Evolutionary conservation across 2,329 filamentous ascomycete genomes (phyloP).

Genomic region (Cladophialophora psammophila): DNA sequence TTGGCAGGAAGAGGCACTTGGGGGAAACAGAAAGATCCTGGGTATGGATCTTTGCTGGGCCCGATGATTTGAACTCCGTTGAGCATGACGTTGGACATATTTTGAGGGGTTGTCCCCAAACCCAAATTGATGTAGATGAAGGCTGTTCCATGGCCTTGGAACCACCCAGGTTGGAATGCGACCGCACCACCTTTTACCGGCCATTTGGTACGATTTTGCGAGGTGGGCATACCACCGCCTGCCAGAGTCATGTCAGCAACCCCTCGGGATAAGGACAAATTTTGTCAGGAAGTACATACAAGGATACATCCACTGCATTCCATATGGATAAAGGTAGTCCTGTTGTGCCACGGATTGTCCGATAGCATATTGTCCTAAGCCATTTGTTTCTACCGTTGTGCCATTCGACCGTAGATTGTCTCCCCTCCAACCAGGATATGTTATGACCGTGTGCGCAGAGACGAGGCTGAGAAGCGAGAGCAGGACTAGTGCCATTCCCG

Average conservation of each 20-base stretch:
- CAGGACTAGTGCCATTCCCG: conserved; percentile 41
- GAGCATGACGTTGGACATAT: conserved; percentile 87
- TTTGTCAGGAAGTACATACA: conserved; percentile 65
- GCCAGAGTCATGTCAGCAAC: conserved; percentile 24
- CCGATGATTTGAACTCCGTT: conserved; percentile 82
- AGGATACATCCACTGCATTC: conserved; percentile 95
- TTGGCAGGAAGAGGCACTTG: conserved; percentile 84
- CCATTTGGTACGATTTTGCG: conserved; percentile 89
- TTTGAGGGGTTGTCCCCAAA: conserved; percentile 78
- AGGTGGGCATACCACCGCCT: conserved; percentile 84
- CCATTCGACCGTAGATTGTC: conserved; percentile 83
- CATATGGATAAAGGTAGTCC: conserved; percentile 72
- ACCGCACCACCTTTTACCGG: conserved; percentile 86
- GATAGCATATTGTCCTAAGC: conserved; percentile 54
- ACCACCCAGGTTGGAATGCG: conserved; percentile 93
- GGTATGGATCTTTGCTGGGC: conserved; percentile 82
- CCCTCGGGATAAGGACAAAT: conserved; percentile 12
- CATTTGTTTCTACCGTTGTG: conserved; percentile 56
- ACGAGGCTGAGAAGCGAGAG: conserved; percentile 48
- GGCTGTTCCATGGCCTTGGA: conserved; percentile 82
- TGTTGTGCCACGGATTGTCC: conserved; percentile 45
- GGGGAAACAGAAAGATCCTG: conserved; percentile 85
- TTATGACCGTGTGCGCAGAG: conserved; percentile 75
- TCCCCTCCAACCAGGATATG: conserved; percentile 85
- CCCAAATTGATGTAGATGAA: conserved; percentile 92